Base-by-base conservation (phyloP, 1,139 yeast genomes). In the Scheffersomyces lignicola region DNA sequence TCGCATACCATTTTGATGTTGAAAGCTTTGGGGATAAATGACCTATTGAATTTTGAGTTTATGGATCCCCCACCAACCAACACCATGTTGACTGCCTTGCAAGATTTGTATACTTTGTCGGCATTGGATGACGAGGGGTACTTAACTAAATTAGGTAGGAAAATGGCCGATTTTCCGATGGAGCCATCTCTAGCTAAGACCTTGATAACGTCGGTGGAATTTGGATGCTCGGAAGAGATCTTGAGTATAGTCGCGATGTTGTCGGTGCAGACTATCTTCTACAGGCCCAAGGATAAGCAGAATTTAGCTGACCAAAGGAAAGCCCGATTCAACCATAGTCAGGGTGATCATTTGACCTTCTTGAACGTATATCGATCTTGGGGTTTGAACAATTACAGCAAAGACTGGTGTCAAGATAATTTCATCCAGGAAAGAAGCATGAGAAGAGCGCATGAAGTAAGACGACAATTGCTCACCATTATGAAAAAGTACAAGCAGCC, bases 91-190 rank as follows among this genome's bases (percentile, higher is more conserved):
- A 71, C 80, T 9, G 96, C 98, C 0, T 61, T 92, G 34, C 90
- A 86, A 47, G 96, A 90, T 45, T 66, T 94, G 28, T 92, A 80
- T 53, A 83, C 85, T 26, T 63, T 94, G 28, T 80, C 83, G 18
- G 97, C 97, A 0, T 63, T 94, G 29, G 95, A 89, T 53, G 84
- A 81, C 24, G 76, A 78, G 14, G 97, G 97, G 0, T 57, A 68
- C 28, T 60, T 94, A 39, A 92, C 97, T 0, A 54, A 65, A 3
- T 61, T 85, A 20, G 99, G 99, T 0, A 65, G 80, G 33, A 73
- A 78, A 45, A 85, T 94, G 95, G 88, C 97, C 0, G 86, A 84
- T 38, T 89, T 90, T 54, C 98, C 99, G 0, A 88, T 92, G 89
- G 96, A 88, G 41, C 98, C 99, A 0, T 78, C 87, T 5, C 64